phyloP scores from a whole-genome alignment of 2,329 filamentous ascomycete species.

The Sclerotinia sclerotiorum region DNA sequence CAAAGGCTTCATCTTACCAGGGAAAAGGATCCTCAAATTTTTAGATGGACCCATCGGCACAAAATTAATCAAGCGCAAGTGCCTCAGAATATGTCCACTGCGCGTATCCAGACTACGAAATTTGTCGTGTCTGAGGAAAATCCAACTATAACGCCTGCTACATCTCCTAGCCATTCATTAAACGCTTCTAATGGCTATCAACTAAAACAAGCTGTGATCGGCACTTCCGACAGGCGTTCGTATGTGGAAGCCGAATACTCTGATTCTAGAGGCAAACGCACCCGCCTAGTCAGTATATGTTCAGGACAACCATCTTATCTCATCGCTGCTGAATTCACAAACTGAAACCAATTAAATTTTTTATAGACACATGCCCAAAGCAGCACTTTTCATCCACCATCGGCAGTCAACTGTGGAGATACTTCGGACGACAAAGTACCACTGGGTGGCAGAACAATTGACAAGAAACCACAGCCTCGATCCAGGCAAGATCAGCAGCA shows the following conservation, averaged over 20 bases:
- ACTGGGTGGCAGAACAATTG: no score
- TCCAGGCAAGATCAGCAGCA: not conserved
- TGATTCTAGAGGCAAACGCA: not conserved
- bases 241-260: not conserved
- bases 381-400: not conserved
- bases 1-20: not conserved
- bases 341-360: not conserved
- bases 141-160: not conserved
- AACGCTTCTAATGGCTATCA: not conserved
- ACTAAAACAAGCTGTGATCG: not conserved
- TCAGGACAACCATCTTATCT: not conserved
- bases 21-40: not conserved
- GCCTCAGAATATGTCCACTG: not conserved
- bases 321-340: not conserved
- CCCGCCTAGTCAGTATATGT: not conserved
- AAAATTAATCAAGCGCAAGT: not conserved
- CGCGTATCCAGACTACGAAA: no score
- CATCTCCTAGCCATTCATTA: not conserved
- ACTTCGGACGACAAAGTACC: not conserved
- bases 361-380: not conserved
- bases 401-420: not conserved
- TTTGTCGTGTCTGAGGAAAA: not conserved
- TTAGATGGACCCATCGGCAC: not conserved
- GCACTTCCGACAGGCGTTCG: not conserved
- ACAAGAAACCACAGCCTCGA: not conserved